Conservation (phyloP, 371 early-diverging fungal species). For the Mortierella sp. region DNA sequence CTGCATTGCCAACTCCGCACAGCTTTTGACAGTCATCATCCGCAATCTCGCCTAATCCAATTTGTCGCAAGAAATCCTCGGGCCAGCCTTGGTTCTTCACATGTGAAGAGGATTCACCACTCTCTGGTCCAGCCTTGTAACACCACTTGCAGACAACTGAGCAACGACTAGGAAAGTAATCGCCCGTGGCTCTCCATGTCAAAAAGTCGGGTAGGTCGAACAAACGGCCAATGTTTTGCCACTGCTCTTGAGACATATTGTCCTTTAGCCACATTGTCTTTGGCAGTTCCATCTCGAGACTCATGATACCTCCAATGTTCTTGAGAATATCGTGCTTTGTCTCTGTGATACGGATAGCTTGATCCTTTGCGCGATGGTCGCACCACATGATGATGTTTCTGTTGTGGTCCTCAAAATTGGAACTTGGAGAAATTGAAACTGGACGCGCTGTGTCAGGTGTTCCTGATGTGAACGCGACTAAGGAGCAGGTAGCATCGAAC, state of each 20-base stretch:
- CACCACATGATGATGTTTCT: slow-evolving; percentile 83
- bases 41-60: slow-evolving; percentile 68
- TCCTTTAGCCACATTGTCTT: slow-evolving; percentile 80
- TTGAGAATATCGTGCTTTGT: slow-evolving; percentile 70
- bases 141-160: slow-evolving; percentile 83
- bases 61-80: slow-evolving; percentile 65
- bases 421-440: slow-evolving; percentile 63
- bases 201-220: slow-evolving; percentile 83
- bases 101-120: slow-evolving; percentile 8
- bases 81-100: slow-evolving; percentile 68
- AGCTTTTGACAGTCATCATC: slow-evolving; percentile 61
- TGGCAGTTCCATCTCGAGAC: slow-evolving; percentile 83
- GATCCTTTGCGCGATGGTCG: slow-evolving; percentile 78
- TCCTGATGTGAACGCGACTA: slow-evolving; percentile 67
- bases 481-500: slow-evolving; percentile 84
- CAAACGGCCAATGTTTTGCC: slow-evolving; percentile 65
- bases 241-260: slow-evolving; percentile 64
- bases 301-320: slow-evolving; percentile 75
- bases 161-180: slow-evolving; percentile 65
- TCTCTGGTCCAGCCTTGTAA: slow-evolving; percentile 61
- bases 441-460: slow-evolving; percentile 61
- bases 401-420: slow-evolving; percentile 58
- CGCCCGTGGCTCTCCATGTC: slow-evolving; percentile 75
- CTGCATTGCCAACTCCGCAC: slow-evolving; percentile 62
- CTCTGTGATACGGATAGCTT: slow-evolving; percentile 75